Conservation (phyloP, 164 flowering plant genomes). For the Cinnamomum micranthum region DNA sequence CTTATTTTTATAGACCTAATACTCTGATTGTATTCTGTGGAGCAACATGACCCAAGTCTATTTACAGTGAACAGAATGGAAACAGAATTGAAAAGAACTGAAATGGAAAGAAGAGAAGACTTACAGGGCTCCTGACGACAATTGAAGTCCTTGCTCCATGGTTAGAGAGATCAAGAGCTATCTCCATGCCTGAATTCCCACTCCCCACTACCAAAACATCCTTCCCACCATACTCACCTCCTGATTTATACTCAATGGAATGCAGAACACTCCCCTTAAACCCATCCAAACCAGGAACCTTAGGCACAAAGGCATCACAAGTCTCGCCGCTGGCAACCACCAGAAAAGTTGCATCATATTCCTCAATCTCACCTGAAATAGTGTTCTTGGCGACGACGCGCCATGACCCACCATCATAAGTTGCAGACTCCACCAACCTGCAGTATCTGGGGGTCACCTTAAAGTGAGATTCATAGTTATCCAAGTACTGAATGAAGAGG, state of each 20-base stretch:
- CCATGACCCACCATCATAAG: conserved; percentile 8
- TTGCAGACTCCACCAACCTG: conserved; percentile 18
- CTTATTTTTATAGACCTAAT: too few relatives aligned
- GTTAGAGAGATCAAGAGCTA: conserved; percentile 43
- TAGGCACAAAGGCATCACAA: conserved; percentile 31
- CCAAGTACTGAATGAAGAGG: conserved; percentile 28
- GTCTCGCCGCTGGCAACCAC: conserved; percentile 66
- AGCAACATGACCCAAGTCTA: too few relatives aligned
- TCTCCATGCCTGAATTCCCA: conserved; percentile 82
- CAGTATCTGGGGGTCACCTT: conserved; percentile 18
- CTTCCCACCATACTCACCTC: conserved; percentile 26
- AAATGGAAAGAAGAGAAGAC: neutral
- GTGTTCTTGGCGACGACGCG: conserved; percentile 1
- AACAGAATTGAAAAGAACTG: too few relatives aligned
- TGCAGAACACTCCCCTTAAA: conserved; percentile 45
- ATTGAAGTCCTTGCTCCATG: conserved; percentile 47
- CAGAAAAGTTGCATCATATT: conserved; percentile 31
- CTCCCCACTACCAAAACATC: conserved; percentile 65
- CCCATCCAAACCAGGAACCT: conserved; percentile 31
- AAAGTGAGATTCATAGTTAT: conserved; percentile 23
- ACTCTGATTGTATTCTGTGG: too few relatives aligned
- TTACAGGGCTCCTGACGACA: neutral
- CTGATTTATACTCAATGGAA: conserved; percentile 39
- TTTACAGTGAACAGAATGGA: neutral
- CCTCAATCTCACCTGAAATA: conserved; percentile 20